phyloP scores from a whole-genome alignment of 345 rosid species.

The Hypericum perforatum region DNA sequence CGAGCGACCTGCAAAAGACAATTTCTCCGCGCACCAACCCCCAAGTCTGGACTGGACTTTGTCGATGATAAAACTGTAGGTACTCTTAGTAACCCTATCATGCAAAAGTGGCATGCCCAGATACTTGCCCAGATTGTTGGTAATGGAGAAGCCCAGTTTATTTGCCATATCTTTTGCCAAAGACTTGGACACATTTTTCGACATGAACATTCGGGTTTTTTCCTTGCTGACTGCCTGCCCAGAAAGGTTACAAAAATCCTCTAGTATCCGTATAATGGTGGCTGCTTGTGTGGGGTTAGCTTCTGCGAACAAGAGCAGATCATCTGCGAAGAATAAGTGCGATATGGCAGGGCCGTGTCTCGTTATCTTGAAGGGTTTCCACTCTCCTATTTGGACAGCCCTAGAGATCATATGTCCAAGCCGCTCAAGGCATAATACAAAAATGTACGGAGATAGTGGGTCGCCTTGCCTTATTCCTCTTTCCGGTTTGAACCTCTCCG shows the following conservation, averaged over 20 bases:
- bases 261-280: neutral
- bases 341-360: neutral
- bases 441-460: neutral
- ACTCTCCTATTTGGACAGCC: neutral
- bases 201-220: no score
- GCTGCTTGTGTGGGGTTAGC: neutral
- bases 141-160: no score
- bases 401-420: neutral
- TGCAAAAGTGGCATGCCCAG: no score
- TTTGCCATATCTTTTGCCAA: no score
- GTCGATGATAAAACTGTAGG: no score
- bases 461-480: neutral
- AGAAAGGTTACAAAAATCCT: neutral
- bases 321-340: conserved; percentile 4
- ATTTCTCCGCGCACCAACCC: no score
- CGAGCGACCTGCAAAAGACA: no score
- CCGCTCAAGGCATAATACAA: neutral
- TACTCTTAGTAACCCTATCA: no score
- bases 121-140: no score
- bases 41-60: no score
- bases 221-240: neutral
- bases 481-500: neutral
- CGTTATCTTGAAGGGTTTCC: neutral
- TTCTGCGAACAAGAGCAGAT: neutral
- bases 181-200: no score